phyloP scores from a whole-genome alignment of 208 protist genomes.

The Wallacemonas rigidus region DNA sequence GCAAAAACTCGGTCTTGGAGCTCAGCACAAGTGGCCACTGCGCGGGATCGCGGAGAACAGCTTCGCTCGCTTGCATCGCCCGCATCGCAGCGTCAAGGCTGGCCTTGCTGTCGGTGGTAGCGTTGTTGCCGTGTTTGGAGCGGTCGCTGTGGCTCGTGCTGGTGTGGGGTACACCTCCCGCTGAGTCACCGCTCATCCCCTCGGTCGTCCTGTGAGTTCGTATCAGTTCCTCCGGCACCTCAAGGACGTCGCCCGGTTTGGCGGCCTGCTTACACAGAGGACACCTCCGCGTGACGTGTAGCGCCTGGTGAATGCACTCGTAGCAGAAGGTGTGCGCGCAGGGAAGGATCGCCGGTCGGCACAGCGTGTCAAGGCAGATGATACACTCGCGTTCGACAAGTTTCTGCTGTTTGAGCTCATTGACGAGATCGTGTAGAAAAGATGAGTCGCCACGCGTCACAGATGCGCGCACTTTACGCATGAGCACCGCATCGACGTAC shows the following conservation, averaged over 20 bases:
- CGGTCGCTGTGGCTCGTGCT: neutral
- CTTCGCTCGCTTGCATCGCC: constrained; percentile 14
- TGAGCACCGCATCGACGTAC: constrained; percentile 12
- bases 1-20: constrained; percentile 68
- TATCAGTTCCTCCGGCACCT: constrained; percentile 47
- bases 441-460: constrained; percentile 12
- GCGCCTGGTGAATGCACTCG: constrained; percentile 56
- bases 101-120: neutral
- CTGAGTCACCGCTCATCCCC: neutral
- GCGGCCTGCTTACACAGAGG: constrained; percentile 56
- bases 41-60: constrained; percentile 30
- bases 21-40: constrained; percentile 52
- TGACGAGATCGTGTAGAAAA: constrained; percentile 56
- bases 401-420: constrained; percentile 43
- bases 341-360: constrained; percentile 60
- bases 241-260: constrained; percentile 32
- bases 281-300: constrained; percentile 40
- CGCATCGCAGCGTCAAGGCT: constrained; percentile 1
- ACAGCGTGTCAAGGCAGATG: constrained; percentile 72
- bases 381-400: constrained; percentile 61
- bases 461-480: neutral
- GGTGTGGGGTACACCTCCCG: too few species aligned
- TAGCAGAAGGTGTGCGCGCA: constrained; percentile 85
- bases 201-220: neutral
- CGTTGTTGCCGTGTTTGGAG: neutral